Base-by-base conservation (phyloP, 768 basidiomycete genomes). In the Gyrodon lividus region DNA sequence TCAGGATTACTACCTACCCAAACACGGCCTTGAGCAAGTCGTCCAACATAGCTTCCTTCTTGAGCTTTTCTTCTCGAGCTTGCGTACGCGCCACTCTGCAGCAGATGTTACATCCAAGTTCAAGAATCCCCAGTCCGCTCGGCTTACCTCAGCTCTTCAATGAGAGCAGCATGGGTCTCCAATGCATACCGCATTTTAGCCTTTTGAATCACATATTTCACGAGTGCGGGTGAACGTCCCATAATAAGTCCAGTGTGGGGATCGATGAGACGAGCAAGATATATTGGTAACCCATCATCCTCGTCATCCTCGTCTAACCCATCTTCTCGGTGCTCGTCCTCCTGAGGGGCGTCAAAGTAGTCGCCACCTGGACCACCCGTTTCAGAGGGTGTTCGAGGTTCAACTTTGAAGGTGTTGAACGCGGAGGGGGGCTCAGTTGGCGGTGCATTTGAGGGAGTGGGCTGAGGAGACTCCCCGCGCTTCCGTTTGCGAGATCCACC, bases 401-500 rank as follows among this genome's bases (percentile, higher is more conserved):
- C 84, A 40, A 87, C 72, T 63, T 85, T 85, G 74, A 87, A 86
- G 5, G 80, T 82, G 65, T 68, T 79, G 69, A 82, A 86, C 63
- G 50, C 72, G 56, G 51, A 69, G 13, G 64, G 59, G 13, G 69
- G 65, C 24, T 62, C 65, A 0, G n/a, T 12, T 24, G 59, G 58
- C 16, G 41, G 64, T 17, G 41, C 56, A 35, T 43, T 66, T 23
- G 51, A 49, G 56, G 46, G 54, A 22, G 14, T 55, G 20, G 69
- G 48, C 12, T 45, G 66, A 2, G 59, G 67, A 31, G 66, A 64
- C 23, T 70, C 70, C 5, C 69, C 74, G 26, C 85, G 81, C 62
- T 89, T 90, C 48, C 89, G 84, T 63, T 87, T 87, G 44, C 84
- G 79, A 14, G 71, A 74, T 16, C 86, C 86, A 39, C 86, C 88